Conservation (phyloP, 2,329 filamentous ascomycete species). For the Stachybotrys elegans region DNA sequence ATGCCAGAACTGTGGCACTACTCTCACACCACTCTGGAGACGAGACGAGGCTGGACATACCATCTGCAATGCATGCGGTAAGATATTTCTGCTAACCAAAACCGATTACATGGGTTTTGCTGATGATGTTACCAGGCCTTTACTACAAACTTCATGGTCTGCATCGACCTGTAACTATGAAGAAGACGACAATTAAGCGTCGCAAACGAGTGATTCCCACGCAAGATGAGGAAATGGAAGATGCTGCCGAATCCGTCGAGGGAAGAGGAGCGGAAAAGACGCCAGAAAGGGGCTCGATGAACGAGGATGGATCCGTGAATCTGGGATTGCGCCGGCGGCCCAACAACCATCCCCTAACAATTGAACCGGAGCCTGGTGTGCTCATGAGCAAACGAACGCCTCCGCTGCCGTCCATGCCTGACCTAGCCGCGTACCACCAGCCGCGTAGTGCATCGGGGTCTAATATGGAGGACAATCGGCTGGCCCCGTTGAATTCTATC, state of each 20-base stretch:
- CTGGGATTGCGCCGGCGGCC: slow-evolving; percentile 49
- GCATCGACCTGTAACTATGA: slow-evolving; percentile 95
- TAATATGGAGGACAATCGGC: slow-evolving; percentile 50
- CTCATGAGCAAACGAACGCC: slow-evolving; percentile 39
- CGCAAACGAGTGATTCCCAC: slow-evolving; percentile 91
- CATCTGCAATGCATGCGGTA: slow-evolving; percentile 98
- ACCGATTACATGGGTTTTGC: slow-evolving; percentile 1
- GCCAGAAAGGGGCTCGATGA: slow-evolving; percentile 50
- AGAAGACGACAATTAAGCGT: slow-evolving; percentile 94
- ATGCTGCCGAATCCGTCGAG: slow-evolving; percentile 40
- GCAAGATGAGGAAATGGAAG: slow-evolving; percentile 44
- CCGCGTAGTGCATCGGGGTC: slow-evolving; percentile 33
- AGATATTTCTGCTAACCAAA: slow-evolving; percentile 26
- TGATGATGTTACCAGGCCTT: slow-evolving; percentile 57
- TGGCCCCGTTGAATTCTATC: slow-evolving; percentile 51
- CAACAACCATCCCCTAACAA: slow-evolving; percentile 39
- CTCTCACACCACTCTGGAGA: slow-evolving; percentile 93
- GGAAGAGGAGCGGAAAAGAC: slow-evolving; percentile 30
- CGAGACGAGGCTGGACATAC: slow-evolving; percentile 92
- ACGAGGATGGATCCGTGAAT: slow-evolving; percentile 61
- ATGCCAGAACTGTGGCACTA: slow-evolving; percentile 95
- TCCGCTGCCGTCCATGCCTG: slow-evolving; percentile 34
- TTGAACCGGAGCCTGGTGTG: slow-evolving; percentile 40
- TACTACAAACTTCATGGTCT: slow-evolving; percentile 96
- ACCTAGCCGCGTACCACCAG: slow-evolving; percentile 49